Evolutionary conservation across 2,329 filamentous ascomycete species (phyloP).

Genomic region (Colletotrichum godetiae): DNA sequence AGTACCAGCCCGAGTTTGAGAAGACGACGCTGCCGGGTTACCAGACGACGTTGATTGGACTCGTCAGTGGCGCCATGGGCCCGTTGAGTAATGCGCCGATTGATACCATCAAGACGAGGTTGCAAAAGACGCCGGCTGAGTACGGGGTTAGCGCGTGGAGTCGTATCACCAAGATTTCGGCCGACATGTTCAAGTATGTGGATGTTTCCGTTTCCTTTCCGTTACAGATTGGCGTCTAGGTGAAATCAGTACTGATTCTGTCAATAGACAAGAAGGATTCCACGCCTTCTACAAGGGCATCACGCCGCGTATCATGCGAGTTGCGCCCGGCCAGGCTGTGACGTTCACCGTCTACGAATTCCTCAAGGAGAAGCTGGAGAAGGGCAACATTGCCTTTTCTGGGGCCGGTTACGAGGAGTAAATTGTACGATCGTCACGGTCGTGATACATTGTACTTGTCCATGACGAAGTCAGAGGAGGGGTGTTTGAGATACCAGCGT

Average conservation of each 20-base stretch:
- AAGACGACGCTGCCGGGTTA: constrained; percentile 79
- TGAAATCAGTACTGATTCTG: not conserved
- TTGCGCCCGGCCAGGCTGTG: constrained; percentile 91
- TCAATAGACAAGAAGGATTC: constrained; percentile 83
- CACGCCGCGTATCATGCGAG: constrained; percentile 95
- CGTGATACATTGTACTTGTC: not conserved
- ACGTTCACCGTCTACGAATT: constrained; percentile 84
- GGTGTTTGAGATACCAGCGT: constrained; percentile 11
- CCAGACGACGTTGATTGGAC: constrained; percentile 90
- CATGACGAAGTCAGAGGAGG: not conserved
- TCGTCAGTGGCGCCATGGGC: constrained; percentile 94
- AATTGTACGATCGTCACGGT: not conserved
- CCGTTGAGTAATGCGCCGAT: constrained; percentile 97
- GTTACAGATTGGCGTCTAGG: too few relatives aligned
- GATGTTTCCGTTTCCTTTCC: not conserved
- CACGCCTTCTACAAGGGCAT: constrained; percentile 99
- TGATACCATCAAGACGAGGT: constrained; percentile 97
- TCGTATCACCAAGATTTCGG: constrained; percentile 82
- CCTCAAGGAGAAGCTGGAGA: constrained; percentile 78
- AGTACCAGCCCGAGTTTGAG: constrained; percentile 76
- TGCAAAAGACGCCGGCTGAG: constrained; percentile 90
- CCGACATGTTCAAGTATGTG: constrained; percentile 83
- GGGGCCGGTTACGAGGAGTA: constrained; percentile 77
- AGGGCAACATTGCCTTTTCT: constrained; percentile 68
- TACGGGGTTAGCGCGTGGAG: constrained; percentile 83